These are phyloP conservation scores for Pythium aquatile DNA, from an alignment of 352 stramenopile species.

Conservation along the genomic window DNA sequence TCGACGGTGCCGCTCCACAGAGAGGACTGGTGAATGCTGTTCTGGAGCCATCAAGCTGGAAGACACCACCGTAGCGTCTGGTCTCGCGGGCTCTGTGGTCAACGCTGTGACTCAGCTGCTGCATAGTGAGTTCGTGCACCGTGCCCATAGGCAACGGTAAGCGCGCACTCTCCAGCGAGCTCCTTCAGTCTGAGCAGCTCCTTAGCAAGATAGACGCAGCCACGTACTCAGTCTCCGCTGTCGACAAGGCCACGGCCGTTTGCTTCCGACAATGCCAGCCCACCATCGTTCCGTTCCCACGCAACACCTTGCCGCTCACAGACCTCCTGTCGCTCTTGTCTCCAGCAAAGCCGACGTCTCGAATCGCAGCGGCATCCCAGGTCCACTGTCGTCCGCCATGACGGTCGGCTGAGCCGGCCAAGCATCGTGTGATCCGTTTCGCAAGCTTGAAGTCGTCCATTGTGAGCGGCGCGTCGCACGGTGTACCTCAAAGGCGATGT, in stretches of 20 bases:
- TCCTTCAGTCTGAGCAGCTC: too few species aligned
- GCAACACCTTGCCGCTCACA: conserved; percentile 13
- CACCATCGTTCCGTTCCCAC: conserved; percentile 15
- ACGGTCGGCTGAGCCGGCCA: conserved; percentile 8
- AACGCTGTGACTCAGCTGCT: too few species aligned
- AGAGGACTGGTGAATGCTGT: too few species aligned
- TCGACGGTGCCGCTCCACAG: too few species aligned
- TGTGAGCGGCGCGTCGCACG: conserved; percentile 13
- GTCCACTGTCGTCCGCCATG: too few species aligned
- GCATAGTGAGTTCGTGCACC: too few species aligned
- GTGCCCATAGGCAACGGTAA: too few species aligned
- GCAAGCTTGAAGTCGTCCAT: conserved; percentile 19
- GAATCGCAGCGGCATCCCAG: background rate
- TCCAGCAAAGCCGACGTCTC: conserved; percentile 22
- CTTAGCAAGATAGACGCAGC: too few species aligned
- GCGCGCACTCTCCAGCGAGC: too few species aligned
- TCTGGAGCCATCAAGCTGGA: too few species aligned
- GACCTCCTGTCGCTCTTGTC: conserved; percentile 29
- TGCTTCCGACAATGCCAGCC: conserved; percentile 28
- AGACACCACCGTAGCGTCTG: too few species aligned
- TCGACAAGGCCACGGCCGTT: background rate
- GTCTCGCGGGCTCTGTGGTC: too few species aligned
- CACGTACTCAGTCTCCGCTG: background rate
- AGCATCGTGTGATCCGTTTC: conserved; percentile 24
- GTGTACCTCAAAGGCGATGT: conserved; percentile 32